Base-by-base conservation (phyloP, 83 land plant species). In the Larix sibirica region DNA sequence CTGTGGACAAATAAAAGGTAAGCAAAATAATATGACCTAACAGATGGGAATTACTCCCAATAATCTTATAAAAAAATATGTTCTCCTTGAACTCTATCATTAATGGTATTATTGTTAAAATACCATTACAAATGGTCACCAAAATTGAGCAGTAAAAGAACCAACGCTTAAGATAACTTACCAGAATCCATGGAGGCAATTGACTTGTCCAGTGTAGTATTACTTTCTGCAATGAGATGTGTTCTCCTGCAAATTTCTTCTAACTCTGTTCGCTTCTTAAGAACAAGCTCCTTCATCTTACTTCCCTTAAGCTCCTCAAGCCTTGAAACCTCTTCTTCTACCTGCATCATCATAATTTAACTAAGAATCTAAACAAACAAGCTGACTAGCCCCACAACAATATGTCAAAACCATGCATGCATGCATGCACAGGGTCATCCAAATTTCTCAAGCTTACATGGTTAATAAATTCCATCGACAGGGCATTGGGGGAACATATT, bases 141-240 rank as follows among this genome's bases (percentile, higher is more conserved):
- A 64, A 81, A 85, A 18, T 36, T 77, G 26, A 62, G 80, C 42
- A 18, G 31, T 16, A 33, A 82, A 81, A 58, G 1, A 76, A 77
- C 10, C 1, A 17, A 38, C 20, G 40, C 65, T 7, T 20, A n/a
- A 36, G n/a, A 74, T 14, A 85, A 81, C 56, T 24, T 89, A 91
- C 98, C 98, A 71, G 96, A 84, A 58, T 96, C 98, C 62, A 96
- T 87, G 28, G 92, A 87, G 54, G 89, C 91, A 81, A 89, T 83
- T 62, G 89, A 60, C 62, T 80, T 62, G n/a, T 92, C 99, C 7
- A 86, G 56, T 6, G 87, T 62, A 64, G 73, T 79, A 54, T 84
- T 87, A 61, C 76, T 50, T 67, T 92, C 99, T 12, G 86, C 83
- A 64, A 96, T 86, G 87, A 97, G 77, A 73, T 94, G 99, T 47